Evolutionary conservation across 2,329 filamentous ascomycete genomes (phyloP).

Genomic region (Trichoderma guizhouense): DNA sequence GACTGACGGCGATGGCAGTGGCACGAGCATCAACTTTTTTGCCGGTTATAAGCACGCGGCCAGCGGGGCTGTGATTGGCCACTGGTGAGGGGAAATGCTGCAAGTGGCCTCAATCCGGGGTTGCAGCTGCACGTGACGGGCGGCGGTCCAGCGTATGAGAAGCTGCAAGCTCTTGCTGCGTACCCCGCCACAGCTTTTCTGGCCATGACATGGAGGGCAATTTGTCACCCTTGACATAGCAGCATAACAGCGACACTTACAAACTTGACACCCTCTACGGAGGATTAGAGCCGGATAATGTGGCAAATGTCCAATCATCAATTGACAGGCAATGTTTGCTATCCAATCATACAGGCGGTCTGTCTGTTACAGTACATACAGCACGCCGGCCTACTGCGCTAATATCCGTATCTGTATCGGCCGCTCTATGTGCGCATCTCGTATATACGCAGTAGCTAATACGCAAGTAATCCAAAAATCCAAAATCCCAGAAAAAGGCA

Average conservation of each 20-base stretch:
- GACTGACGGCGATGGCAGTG: slow-evolving; percentile 22
- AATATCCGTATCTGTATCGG: background rate
- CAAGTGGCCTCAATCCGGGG: slow-evolving; percentile 18
- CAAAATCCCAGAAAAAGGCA: background rate
- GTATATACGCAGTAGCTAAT: background rate
- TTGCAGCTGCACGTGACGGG: slow-evolving; percentile 13
- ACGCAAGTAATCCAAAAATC: background rate
- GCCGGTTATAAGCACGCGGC: slow-evolving; percentile 3
- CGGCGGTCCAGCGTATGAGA: background rate
- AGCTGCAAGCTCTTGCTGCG: background rate
- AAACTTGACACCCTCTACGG: background rate
- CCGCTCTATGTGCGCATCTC: background rate
- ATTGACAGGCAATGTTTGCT: background rate
- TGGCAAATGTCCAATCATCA: slow-evolving; percentile 3
- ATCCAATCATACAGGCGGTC: background rate
- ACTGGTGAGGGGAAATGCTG: slow-evolving; percentile 29
- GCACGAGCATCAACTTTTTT: slow-evolving; percentile 24
- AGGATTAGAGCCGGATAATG: background rate
- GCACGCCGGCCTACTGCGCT: background rate
- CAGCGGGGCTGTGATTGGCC: slow-evolving; percentile 31
- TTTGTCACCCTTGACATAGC: background rate
- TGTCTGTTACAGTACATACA: background rate
- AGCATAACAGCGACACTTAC: background rate
- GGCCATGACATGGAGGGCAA: background rate
- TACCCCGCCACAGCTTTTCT: background rate